phyloP scores from a whole-genome alignment of 331 rosid genomes.

The Phaseolus coccineus region DNA sequence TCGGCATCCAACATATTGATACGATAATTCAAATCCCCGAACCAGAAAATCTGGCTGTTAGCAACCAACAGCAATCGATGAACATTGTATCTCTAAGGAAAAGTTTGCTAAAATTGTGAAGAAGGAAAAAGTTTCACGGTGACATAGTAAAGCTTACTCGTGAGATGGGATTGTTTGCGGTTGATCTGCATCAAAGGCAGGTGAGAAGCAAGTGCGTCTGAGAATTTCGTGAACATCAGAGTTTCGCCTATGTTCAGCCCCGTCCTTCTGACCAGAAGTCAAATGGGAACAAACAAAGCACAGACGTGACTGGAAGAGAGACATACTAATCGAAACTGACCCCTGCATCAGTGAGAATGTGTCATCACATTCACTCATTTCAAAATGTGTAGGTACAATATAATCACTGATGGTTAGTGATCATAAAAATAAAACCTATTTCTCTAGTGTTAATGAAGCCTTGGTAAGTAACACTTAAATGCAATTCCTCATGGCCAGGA shows the following conservation, averaged over 20 bases:
- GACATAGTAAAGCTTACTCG: conserved; percentile 67
- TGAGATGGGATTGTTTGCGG: conserved; percentile 89
- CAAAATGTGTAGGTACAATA: not conserved
- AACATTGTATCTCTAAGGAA: conserved; percentile 10
- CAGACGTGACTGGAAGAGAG: conserved; percentile 88
- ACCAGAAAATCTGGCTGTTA: conserved; percentile 94
- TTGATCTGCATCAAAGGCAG: conserved; percentile 75
- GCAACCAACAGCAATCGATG: conserved; percentile 45
- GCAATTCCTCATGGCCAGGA: conserved; percentile 1
- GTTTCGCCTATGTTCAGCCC: conserved; percentile 85
- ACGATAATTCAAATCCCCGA: conserved; percentile 96
- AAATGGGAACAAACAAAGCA: conserved; percentile 98
- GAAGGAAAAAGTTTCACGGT: not conserved
- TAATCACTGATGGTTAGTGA: not conserved
- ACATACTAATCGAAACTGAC: conserved; percentile 96
- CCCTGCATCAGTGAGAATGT: conserved; percentile 69
- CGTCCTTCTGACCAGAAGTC: conserved; percentile 92
- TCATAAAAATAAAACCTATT: conserved; percentile 9
- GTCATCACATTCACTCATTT: conserved; percentile 32
- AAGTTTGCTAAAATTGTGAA: not conserved
- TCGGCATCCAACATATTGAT: conserved; percentile 71
- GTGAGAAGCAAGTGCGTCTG: conserved; percentile 78
- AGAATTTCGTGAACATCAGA: conserved; percentile 84
- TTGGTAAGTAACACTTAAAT: conserved; percentile 1
- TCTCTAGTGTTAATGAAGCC: not conserved